A percentile compares a stretch with the other conserved stretches of the same genome.
These are phyloP conservation scores for Cryptococcus floricola DNA, from an alignment of 1,284 basidiomycete species.

Conservation along the genomic window DNA sequence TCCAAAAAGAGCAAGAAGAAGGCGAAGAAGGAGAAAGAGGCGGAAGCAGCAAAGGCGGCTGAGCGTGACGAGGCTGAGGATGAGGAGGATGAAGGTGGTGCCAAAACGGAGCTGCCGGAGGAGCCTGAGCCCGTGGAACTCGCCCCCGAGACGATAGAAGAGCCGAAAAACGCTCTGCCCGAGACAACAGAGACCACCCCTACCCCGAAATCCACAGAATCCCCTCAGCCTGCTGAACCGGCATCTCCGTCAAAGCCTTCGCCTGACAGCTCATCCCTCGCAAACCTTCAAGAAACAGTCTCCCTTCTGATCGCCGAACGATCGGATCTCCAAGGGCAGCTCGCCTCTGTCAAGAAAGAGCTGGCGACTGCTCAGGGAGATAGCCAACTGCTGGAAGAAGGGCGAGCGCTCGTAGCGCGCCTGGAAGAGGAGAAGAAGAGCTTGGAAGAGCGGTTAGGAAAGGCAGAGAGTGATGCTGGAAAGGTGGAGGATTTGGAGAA, in stretches of 20 bases:
- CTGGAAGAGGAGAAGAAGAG: constrained; percentile 36
- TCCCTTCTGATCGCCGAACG: constrained; percentile 41
- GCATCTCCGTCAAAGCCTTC: background rate
- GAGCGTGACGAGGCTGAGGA: constrained; percentile 1
- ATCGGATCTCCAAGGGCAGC: constrained; percentile 32
- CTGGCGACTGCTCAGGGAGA: constrained; percentile 28
- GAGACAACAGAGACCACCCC: background rate
- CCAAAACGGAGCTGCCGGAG: too few relatives aligned
- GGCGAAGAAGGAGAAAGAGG: constrained; percentile 3
- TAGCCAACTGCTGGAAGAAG: constrained; percentile 34
- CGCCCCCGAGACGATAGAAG: too few relatives aligned
- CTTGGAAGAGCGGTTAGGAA: constrained; percentile 15
- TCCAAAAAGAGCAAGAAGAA: constrained; percentile 9
- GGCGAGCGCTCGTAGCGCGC: constrained; percentile 23
- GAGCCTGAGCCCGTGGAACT: background rate
- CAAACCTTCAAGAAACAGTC: constrained; percentile 33
- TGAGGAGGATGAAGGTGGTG: background rate
- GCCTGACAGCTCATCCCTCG: constrained; percentile 11
- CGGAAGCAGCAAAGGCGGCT: constrained; percentile 1
- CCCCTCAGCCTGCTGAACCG: background rate
- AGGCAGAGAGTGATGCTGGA: constrained; percentile 11
- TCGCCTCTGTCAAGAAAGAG: constrained; percentile 23
- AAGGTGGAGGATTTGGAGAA: constrained; percentile 13
- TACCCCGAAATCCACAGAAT: background rate
- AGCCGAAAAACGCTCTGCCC: too few relatives aligned